Percentiles rank a stretch among this genome's conserved stretches.
These are phyloP conservation scores for Musa beccarii DNA, from an alignment of 176 grass and related monocot genomes.

Conservation along the genomic window DNA sequence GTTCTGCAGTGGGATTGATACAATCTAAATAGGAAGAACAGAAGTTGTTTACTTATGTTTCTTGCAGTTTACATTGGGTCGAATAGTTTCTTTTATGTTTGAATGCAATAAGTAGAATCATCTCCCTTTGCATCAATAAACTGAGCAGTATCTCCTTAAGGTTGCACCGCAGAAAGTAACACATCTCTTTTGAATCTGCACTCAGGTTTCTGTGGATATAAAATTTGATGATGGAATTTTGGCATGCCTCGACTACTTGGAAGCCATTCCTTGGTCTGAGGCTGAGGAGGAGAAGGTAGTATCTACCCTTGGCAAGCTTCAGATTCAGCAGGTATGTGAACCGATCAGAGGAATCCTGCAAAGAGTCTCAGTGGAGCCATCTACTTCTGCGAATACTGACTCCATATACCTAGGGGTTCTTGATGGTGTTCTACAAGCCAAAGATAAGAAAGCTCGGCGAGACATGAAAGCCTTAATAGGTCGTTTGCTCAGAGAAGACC, in stretches of 20 bases:
- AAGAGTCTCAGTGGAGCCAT: slow-evolving; percentile 7
- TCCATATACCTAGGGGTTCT: slow-evolving; percentile 1
- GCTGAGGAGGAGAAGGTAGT: slow-evolving; percentile 16
- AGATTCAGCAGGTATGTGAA: slow-evolving; percentile 1
- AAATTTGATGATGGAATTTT: slow-evolving; percentile 9
- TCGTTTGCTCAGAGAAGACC: slow-evolving; percentile 13
- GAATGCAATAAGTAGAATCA: background rate
- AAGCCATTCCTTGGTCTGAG: slow-evolving; percentile 16
- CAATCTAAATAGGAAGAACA: background rate
- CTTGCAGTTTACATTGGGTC: background rate
- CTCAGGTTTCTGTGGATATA: slow-evolving; percentile 18
- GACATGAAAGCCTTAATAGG: slow-evolving; percentile 15
- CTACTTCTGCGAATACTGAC: background rate
- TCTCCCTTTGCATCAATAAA: background rate
- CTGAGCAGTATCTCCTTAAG: background rate
- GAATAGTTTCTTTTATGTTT: background rate
- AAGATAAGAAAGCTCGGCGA: slow-evolving; percentile 23
- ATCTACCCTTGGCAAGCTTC: slow-evolving; percentile 3
- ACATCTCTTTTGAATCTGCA: background rate
- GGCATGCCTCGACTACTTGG: slow-evolving; percentile 20
- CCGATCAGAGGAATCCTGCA: background rate
- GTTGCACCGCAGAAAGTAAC: background rate
- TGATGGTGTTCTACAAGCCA: slow-evolving; percentile 5
- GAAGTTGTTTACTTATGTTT: background rate
- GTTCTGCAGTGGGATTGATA: background rate